Evolutionary conservation across 805 yeast genomes (phyloP).

Genomic region (Starmerella potacharoeniae): DNA sequence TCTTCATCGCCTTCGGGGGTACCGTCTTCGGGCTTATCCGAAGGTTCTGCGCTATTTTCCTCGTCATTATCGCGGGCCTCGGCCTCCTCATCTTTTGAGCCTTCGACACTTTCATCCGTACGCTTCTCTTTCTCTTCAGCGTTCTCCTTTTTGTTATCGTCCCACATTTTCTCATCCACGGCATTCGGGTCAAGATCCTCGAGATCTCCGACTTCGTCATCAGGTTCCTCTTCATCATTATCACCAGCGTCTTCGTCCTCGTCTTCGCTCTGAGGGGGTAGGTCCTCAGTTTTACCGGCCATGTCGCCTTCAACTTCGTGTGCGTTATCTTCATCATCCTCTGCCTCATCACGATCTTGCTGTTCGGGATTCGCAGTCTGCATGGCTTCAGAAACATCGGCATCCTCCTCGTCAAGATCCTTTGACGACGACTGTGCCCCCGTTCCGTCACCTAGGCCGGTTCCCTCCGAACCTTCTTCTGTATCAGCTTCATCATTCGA

Average conservation of each 20-base stretch:
- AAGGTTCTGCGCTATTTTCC: slow-evolving; percentile 24
- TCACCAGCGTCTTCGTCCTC: slow-evolving; percentile 42
- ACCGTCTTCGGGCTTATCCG: slow-evolving; percentile 33
- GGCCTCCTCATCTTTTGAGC: slow-evolving; percentile 29
- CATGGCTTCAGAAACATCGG: slow-evolving; percentile 66
- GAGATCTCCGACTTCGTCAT: slow-evolving; percentile 79
- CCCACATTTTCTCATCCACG: slow-evolving; percentile 96
- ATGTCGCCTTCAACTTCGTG: slow-evolving; percentile 92
- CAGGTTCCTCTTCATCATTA: slow-evolving; percentile 52
- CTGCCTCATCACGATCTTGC: slow-evolving; percentile 31
- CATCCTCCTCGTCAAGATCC: slow-evolving; percentile 75
- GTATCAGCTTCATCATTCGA: slow-evolving; percentile 44
- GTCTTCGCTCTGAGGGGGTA: slow-evolving; percentile 48
- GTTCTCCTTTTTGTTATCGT: slow-evolving; percentile 76
- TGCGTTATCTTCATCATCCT: slow-evolving; percentile 75
- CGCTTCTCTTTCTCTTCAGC: slow-evolving; percentile 61
- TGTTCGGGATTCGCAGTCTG: slow-evolving; percentile 60
- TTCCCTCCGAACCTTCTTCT: slow-evolving; percentile 65
- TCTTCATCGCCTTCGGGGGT: slow-evolving; percentile 55
- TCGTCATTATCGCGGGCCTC: slow-evolving; percentile 25
- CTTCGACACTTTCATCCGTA: slow-evolving; percentile 54
- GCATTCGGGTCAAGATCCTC: slow-evolving; percentile 91
- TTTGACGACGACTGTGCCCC: slow-evolving; percentile 75
- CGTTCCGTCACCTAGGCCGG: slow-evolving; percentile 86
- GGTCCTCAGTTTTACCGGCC: slow-evolving; percentile 85